Conservation (phyloP, 2,329 filamentous ascomycete genomes). For the Myrmaecium sp. region DNA sequence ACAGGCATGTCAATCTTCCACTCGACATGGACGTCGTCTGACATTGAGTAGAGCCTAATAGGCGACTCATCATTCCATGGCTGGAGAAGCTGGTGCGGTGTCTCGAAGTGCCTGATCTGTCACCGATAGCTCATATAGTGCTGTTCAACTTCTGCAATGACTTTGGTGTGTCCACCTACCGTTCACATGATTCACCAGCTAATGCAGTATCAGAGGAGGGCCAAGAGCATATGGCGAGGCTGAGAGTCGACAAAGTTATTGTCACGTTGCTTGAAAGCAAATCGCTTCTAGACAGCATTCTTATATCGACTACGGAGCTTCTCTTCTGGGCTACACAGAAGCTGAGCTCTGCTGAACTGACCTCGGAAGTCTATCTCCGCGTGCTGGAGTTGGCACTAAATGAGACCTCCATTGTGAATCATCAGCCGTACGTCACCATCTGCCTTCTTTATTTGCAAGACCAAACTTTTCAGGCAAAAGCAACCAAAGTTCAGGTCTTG, state of each 20-base stretch:
- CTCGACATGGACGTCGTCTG: constrained; percentile 5
- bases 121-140: constrained; percentile 19
- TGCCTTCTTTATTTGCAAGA: constrained; percentile 19
- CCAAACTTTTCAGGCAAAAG: constrained; percentile 15
- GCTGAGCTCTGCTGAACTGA: constrained; percentile 16
- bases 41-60: constrained; percentile 15
- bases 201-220: constrained; percentile 12
- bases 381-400: no score
- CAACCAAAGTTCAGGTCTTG: constrained; percentile 14
- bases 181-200: not conserved
- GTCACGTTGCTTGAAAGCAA: constrained; percentile 10
- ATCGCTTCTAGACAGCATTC: no score
- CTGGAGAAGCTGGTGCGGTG: constrained; percentile 13
- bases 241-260: constrained; percentile 17
- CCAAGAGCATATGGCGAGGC: constrained; percentile 15
- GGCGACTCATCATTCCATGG: constrained; percentile 12
- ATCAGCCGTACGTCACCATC: constrained; percentile 15
- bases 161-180: constrained; percentile 16
- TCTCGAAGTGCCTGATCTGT: constrained; percentile 11
- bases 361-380: no score
- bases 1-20: constrained; percentile 11
- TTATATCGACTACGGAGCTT: constrained; percentile 17
- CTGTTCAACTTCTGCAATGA: constrained; percentile 28
- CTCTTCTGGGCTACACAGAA: constrained; percentile 19
- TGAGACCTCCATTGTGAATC: no score